Evolutionary conservation across 805 yeast species (phyloP).

Genomic region (Phaffomyces thermotolerans): DNA sequence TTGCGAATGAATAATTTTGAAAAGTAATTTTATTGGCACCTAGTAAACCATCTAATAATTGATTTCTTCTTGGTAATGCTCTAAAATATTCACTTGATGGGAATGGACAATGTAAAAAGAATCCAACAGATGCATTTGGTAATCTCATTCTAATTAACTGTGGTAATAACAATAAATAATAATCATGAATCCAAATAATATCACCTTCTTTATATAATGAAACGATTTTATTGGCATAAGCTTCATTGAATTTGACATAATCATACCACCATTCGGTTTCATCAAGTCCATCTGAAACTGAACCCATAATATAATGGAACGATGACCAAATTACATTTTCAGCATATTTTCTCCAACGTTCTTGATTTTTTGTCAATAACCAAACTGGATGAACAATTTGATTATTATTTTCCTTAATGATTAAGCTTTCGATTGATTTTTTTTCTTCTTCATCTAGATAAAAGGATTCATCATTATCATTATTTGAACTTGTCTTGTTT

Average conservation of each 20-base stretch:
- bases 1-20: slow-evolving; percentile 77
- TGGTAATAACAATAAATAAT: slow-evolving; percentile 84
- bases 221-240: slow-evolving; percentile 73
- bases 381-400: slow-evolving; percentile 77
- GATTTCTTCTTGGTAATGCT: slow-evolving; percentile 75
- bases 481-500: slow-evolving; percentile 8
- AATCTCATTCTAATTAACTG: slow-evolving; percentile 66
- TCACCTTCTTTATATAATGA: slow-evolving; percentile 83
- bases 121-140: slow-evolving; percentile 84
- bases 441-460: slow-evolving; percentile 54
- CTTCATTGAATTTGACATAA: slow-evolving; percentile 85
- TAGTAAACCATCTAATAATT: slow-evolving; percentile 81
- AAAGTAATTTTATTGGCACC: slow-evolving; percentile 85
- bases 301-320: slow-evolving; percentile 84
- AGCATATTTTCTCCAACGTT: slow-evolving; percentile 83
- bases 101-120: slow-evolving; percentile 91
- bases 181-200: slow-evolving; percentile 88
- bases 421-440: slow-evolving; percentile 36
- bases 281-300: slow-evolving; percentile 58
- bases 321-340: slow-evolving; percentile 92
- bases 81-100: slow-evolving; percentile 94
- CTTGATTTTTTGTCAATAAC: slow-evolving; percentile 73
- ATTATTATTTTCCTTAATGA: slow-evolving; percentile 39
- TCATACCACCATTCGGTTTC: slow-evolving; percentile 82
- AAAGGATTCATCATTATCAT: slow-evolving; percentile 44